These are phyloP conservation scores for Talaromyces marneffei DNA, from an alignment of 2,329 filamentous ascomycete species.

Conservation along the genomic window DNA sequence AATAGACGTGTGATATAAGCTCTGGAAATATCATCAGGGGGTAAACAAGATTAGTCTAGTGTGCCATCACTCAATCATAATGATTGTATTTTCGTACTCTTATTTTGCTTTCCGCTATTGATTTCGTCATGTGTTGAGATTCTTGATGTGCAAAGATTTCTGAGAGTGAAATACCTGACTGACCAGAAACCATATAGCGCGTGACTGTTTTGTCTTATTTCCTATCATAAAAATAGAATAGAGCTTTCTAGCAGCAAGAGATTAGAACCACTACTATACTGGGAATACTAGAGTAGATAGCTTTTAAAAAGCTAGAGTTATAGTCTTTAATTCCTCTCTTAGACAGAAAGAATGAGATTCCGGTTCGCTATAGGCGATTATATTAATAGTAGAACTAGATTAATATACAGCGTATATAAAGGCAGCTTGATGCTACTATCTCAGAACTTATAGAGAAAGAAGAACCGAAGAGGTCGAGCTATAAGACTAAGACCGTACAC, in stretches of 20 bases:
- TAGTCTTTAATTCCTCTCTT: not conserved
- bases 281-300: no score
- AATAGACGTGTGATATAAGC: not conserved
- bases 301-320: no score
- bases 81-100: not conserved
- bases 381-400: not conserved
- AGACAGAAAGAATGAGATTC: not conserved
- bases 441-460: not conserved
- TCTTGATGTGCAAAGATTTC: not conserved
- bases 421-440: not conserved
- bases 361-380: not conserved
- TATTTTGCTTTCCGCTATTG: not conserved
- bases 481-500: not conserved
- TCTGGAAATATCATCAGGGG: not conserved
- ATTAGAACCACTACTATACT: not conserved
- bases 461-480: not conserved
- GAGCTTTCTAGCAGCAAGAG: no score
- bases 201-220: not conserved
- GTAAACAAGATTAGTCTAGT: not conserved
- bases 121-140: not conserved
- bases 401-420: not conserved
- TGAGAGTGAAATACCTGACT: not conserved
- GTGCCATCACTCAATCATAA: not conserved
- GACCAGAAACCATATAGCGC: not conserved
- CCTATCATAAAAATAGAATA: not conserved